These are phyloP conservation scores for Botryotinia calthae DNA, from an alignment of 2,329 filamentous ascomycete genomes.

Conservation along the genomic window DNA sequence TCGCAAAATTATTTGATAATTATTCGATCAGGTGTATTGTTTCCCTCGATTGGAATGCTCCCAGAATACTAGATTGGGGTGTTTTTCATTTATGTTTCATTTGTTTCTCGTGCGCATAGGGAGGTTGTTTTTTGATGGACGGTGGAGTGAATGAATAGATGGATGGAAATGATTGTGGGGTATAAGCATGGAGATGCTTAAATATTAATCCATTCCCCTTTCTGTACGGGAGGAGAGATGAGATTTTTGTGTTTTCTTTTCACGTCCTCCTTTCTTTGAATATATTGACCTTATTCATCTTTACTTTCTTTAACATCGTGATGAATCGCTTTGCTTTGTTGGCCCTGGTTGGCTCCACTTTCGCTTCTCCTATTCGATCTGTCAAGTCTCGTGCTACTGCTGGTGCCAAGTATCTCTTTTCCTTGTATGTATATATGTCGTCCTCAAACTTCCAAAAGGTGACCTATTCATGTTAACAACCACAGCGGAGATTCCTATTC, in stretches of 20 bases:
- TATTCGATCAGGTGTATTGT: not conserved
- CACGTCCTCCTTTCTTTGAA: not conserved
- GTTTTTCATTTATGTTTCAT: not conserved
- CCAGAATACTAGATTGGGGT: not conserved
- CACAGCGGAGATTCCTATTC: slow-evolving; percentile 41
- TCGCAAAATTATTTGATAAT: not conserved
- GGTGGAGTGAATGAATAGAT: not conserved
- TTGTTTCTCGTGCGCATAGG: not conserved
- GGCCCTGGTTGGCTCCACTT: slow-evolving; percentile 14
- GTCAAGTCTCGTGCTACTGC: not conserved
- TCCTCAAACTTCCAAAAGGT: not conserved
- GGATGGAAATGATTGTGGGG: not conserved
- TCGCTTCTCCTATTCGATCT: slow-evolving; percentile 9
- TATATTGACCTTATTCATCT: not conserved
- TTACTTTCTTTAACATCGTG: not conserved
- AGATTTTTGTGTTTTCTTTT: not conserved
- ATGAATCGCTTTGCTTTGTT: slow-evolving; percentile 9
- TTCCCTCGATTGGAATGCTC: not conserved
- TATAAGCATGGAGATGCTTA: not conserved
- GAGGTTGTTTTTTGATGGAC: no score
- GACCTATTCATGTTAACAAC: not conserved
- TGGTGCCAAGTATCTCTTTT: slow-evolving; percentile 15
- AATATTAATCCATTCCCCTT: not conserved
- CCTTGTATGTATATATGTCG: not conserved
- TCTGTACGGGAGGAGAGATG: not conserved